Conservation (phyloP, 495 filamentous ascomycete genomes). For the Elasticomyces elasticus region DNA sequence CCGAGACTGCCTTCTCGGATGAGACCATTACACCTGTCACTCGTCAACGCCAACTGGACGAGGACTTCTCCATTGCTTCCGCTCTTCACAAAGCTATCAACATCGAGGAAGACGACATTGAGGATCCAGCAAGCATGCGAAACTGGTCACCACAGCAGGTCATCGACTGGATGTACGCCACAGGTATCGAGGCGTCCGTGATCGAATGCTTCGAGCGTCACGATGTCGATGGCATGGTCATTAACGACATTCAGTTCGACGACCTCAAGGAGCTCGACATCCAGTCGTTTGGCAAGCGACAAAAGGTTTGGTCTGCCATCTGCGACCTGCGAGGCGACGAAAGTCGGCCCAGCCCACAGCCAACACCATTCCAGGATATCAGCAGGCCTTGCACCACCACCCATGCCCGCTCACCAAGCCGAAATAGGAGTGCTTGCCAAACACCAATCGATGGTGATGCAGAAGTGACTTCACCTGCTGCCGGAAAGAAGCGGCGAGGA, state of each 20-base stretch:
- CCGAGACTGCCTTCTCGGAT: constrained; percentile 25
- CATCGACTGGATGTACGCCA: constrained; percentile 64
- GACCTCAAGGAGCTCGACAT: constrained; percentile 93
- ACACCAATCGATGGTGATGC: constrained; percentile 24
- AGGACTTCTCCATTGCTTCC: constrained; percentile 8
- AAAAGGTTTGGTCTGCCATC: constrained; percentile 76
- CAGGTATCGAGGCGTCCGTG: constrained; percentile 57
- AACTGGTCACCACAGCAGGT: constrained; percentile 67
- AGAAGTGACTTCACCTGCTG: constrained; percentile 29
- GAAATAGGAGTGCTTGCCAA: constrained; percentile 21
- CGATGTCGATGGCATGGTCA: constrained; percentile 77
- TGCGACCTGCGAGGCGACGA: constrained; percentile 49
- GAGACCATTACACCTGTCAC: constrained; percentile 21
- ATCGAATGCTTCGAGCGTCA: constrained; percentile 80
- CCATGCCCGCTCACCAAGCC: constrained; percentile 22
- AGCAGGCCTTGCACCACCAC: constrained; percentile 29
- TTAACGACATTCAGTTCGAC: constrained; percentile 78
- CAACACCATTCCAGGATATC: constrained; percentile 34
- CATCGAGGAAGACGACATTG: constrained; percentile 37
- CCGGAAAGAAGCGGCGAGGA: constrained; percentile 35
- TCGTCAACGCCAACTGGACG: constrained; percentile 1
- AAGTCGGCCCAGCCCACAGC: constrained; percentile 35
- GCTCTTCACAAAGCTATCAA: constrained; percentile 9
- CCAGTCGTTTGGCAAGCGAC: constrained; percentile 83
- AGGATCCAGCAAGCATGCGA: constrained; percentile 37